A percentile compares a stretch with the other conserved stretches of the same genome.
Evolutionary conservation across 2,329 filamentous ascomycete species (phyloP).

Genomic region (Fusarium armeniacum): DNA sequence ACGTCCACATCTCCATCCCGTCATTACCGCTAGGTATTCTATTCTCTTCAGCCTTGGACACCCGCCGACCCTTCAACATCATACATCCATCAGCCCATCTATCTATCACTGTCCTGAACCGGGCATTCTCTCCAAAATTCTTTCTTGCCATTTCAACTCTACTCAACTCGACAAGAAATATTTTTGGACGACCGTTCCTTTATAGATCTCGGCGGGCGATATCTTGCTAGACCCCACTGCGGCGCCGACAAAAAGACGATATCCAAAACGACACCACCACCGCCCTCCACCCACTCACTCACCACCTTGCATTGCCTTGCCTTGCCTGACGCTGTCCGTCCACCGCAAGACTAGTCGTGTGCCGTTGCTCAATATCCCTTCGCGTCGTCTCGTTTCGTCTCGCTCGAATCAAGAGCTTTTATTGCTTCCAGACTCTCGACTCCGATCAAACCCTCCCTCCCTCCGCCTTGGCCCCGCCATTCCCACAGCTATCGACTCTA

Average conservation of each 20-base stretch:
- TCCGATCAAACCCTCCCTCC: slow-evolving; percentile 36
- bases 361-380: slow-evolving; percentile 37
- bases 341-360: slow-evolving; percentile 45
- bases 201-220: slow-evolving; percentile 39
- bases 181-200: slow-evolving; percentile 38
- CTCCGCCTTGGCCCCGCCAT: slow-evolving; percentile 43
- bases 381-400: slow-evolving; percentile 22
- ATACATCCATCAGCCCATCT: slow-evolving; percentile 24
- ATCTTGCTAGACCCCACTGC: slow-evolving; percentile 45
- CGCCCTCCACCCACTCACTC: slow-evolving; percentile 31
- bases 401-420: slow-evolving; percentile 29
- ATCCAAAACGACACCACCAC: slow-evolving; percentile 48
- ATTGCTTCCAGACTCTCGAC: slow-evolving; percentile 26
- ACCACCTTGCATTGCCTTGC: slow-evolving; percentile 23
- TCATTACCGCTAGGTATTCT: slow-evolving; percentile 28
- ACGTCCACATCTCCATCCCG: slow-evolving; percentile 28
- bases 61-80: slow-evolving; percentile 36
- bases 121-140: neutral
- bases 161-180: slow-evolving; percentile 14
- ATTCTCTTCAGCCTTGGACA: slow-evolving; percentile 43
- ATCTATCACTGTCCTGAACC: slow-evolving; percentile 10
- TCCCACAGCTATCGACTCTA: slow-evolving; percentile 38
- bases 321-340: slow-evolving; percentile 31
- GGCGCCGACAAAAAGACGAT: slow-evolving; percentile 46
- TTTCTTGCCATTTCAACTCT: neutral